Conservation (phyloP, 2,329 filamentous ascomycete genomes). For the Mycosphaerella arachidis region DNA sequence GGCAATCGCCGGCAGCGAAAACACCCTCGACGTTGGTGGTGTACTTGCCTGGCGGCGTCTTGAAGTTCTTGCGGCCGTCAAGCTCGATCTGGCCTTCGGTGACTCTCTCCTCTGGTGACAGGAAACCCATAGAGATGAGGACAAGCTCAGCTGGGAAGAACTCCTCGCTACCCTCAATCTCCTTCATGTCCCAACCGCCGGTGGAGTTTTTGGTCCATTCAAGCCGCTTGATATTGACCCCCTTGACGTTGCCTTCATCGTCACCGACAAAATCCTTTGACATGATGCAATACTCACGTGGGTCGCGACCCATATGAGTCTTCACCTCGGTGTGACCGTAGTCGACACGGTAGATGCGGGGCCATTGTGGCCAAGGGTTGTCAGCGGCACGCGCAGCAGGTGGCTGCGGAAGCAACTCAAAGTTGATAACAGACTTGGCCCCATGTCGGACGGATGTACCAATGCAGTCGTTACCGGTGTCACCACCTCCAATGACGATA, state of each 20-base stretch:
- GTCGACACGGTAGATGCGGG: conserved; percentile 95
- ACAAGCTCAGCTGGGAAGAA: conserved; percentile 97
- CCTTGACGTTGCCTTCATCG: conserved; percentile 80
- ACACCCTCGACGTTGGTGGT: conserved; percentile 82
- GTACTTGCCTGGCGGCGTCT: conserved; percentile 85
- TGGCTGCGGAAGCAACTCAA: conserved; percentile 89
- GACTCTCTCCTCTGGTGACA: conserved; percentile 85
- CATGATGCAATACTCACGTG: conserved; percentile 97
- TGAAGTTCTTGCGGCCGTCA: conserved; percentile 90
- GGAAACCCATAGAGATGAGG: conserved; percentile 93
- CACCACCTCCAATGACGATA: conserved; percentile 93
- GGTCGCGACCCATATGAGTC: conserved; percentile 92
- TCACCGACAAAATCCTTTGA: conserved; percentile 94
- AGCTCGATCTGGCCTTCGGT: conserved; percentile 86
- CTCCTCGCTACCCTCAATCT: conserved; percentile 85
- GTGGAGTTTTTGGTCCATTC: conserved; percentile 89
- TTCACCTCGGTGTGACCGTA: conserved; percentile 95
- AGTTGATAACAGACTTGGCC: conserved; percentile 93
- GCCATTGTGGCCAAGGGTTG: conserved; percentile 99
- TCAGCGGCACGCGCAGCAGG: conserved; percentile 84
- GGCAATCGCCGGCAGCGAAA: conserved; percentile 92
- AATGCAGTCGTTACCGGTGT: conserved; percentile 97
- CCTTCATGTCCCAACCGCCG: conserved; percentile 98
- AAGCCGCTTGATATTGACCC: conserved; percentile 91
- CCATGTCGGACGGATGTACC: conserved; percentile 94